phyloP scores from a whole-genome alignment of 2,329 filamentous ascomycete genomes.

The Myriosclerotinia duriaeana region DNA sequence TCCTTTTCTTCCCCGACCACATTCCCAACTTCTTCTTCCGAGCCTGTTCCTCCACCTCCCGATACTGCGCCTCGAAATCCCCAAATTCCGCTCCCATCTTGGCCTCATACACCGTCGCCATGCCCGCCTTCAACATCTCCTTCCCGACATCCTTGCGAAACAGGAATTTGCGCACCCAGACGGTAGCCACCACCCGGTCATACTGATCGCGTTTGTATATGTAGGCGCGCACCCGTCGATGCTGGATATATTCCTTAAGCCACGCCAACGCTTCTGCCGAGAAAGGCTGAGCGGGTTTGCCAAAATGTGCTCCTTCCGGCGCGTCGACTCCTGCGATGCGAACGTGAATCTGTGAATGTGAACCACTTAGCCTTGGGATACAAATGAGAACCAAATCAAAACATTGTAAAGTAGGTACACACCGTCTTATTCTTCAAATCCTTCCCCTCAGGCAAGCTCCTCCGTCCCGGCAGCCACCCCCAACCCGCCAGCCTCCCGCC shows the following conservation, averaged over 20 bases:
- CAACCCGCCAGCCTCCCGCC: constrained; percentile 85
- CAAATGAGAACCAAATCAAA: not conserved
- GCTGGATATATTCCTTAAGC: constrained; percentile 70
- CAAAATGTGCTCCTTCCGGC: constrained; percentile 90
- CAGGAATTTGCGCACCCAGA: constrained; percentile 65
- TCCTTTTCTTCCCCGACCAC: constrained; percentile 66
- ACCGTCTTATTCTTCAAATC: constrained; percentile 77
- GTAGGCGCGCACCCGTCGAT: constrained; percentile 75
- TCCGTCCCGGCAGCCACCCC: constrained; percentile 74
- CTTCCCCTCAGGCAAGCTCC: constrained; percentile 67
- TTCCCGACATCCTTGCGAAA: constrained; percentile 78
- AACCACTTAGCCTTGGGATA: not conserved
- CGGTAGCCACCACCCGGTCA: constrained; percentile 83
- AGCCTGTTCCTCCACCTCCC: constrained; percentile 64
- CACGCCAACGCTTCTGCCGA: constrained; percentile 77
- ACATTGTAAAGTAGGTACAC: constrained; percentile 40
- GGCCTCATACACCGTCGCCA: constrained; percentile 92
- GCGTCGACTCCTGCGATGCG: constrained; percentile 91
- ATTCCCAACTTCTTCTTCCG: constrained; percentile 66
- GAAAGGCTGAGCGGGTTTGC: constrained; percentile 80
- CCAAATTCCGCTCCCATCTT: constrained; percentile 90
- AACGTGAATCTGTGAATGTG: constrained; percentile 75
- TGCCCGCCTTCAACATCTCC: constrained; percentile 81
- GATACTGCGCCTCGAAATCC: constrained; percentile 60
- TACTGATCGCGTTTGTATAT: constrained; percentile 89